phyloP scores from a whole-genome alignment of 2,329 filamentous ascomycete genomes.

The Alternaria tenuissima region DNA sequence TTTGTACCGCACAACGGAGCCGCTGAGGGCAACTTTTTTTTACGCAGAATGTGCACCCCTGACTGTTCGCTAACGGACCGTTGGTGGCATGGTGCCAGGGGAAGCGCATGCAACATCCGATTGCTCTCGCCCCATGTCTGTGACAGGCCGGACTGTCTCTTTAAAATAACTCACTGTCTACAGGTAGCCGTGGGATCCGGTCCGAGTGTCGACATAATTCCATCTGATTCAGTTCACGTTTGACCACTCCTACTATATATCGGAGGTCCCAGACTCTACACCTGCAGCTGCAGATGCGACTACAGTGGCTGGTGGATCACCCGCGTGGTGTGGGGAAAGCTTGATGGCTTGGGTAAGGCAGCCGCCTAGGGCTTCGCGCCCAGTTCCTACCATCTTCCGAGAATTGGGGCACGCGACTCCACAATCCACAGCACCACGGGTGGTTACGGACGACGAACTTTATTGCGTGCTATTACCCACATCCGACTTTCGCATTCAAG shows the following conservation, averaged over 20 bases:
- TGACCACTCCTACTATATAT: not conserved
- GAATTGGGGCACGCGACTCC: constrained; percentile 18
- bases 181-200: not conserved
- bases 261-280: constrained; percentile 1
- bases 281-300: constrained; percentile 15
- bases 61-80: constrained; percentile 15
- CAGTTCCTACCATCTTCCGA: constrained; percentile 15
- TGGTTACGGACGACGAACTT: constrained; percentile 5
- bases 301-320: constrained; percentile 12
- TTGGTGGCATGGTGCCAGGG: constrained; percentile 11
- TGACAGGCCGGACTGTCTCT: constrained; percentile 7
- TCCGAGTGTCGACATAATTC: not conserved
- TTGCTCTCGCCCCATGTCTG: constrained; percentile 9
- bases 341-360: constrained; percentile 28
- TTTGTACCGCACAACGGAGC: constrained; percentile 9
- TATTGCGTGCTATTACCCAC: not conserved
- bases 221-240: not conserved
- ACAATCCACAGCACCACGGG: constrained; percentile 12
- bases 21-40: constrained; percentile 13
- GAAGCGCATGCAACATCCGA: constrained; percentile 8
- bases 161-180: not conserved
- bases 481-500: not conserved
- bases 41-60: constrained; percentile 8
- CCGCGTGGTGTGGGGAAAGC: constrained; percentile 42
- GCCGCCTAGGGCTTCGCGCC: constrained; percentile 9